Evolutionary conservation across 768 basidiomycete genomes (phyloP), one percentile per base, ranked within the genome.

Genomic region (Calocybe cyanea): DNA sequence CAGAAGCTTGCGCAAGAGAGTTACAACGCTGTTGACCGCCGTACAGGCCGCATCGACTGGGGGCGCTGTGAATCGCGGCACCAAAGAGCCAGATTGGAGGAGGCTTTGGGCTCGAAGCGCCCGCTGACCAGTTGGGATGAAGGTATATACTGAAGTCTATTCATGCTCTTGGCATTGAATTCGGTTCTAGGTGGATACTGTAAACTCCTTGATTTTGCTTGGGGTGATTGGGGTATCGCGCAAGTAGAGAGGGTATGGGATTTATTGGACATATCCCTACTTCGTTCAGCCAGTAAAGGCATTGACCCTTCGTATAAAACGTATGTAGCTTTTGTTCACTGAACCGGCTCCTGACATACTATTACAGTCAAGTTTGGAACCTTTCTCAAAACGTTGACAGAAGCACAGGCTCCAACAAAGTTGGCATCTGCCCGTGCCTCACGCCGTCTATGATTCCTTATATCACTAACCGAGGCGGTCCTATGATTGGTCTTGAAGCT

Each of bases 381-480:
- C 75, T 97, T 4, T 93, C 91, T 2, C 94, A 97, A 65, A 97
- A 97, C 56, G 94, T 96, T 18, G 94, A 97, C 64, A 81, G 94
- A 11, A 86, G 86, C 20, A 92, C 85, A 36, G 87, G 88, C 6
- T 85, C 87, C 0, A 78, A 75, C 54, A 85, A 83, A 62, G 68
- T 83, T 9, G 94, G 93, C 17, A 88, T 96, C 45, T 90, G 87
- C 53, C 89, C 89, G 0, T 97, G 94, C 65, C 78, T 97, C 14
- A 97, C 94, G 0, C 94, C 94, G 1, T 85, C 89, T 21, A 96
- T 95, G 92, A 96, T 96, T 51, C 90, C 94, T 0, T 97, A 92
- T 57, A 85, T 95, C 61, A 92, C 94, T 36, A 92, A 88, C 60
- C 92, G 94, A 41, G 94, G 94, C 32, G 94, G 94, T 19, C 94